A percentile compares a stretch with the other conserved stretches of the same genome.
Evolutionary conservation across 331 rosid species (phyloP).

Genomic region (Ulmus americana): DNA sequence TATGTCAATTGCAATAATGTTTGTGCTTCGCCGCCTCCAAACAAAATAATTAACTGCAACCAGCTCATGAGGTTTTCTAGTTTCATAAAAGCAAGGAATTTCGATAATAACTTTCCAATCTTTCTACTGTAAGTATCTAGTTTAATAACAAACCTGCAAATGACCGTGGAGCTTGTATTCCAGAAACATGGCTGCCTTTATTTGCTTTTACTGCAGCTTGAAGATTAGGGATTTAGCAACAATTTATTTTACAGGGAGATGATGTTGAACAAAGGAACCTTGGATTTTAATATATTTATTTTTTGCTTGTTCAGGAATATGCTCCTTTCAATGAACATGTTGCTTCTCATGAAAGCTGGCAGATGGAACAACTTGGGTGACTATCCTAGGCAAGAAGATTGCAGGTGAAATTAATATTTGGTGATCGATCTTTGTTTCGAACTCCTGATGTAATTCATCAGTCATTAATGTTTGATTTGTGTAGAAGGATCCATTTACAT

Average conservation of each 20-base stretch:
- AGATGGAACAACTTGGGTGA: slow-evolving; percentile 63
- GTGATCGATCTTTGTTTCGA: slow-evolving; percentile 29
- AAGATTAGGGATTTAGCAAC: neutral
- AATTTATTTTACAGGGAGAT: slow-evolving; percentile 10
- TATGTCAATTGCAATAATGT: slow-evolving; percentile 1
- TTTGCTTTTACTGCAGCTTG: neutral
- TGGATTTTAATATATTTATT: neutral
- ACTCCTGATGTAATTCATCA: slow-evolving; percentile 46
- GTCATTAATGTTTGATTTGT: slow-evolving; percentile 44
- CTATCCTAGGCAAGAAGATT: slow-evolving; percentile 45
- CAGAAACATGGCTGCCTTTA: neutral
- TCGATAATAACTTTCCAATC: neutral
- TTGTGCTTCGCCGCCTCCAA: slow-evolving; percentile 5
- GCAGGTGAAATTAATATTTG: slow-evolving; percentile 35
- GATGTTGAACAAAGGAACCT: slow-evolving; percentile 1
- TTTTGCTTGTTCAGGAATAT: slow-evolving; percentile 49
- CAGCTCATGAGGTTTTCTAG: neutral
- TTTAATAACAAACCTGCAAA: neutral
- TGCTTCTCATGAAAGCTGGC: slow-evolving; percentile 83
- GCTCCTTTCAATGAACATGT: slow-evolving; percentile 59
- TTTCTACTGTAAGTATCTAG: slow-evolving; percentile 4
- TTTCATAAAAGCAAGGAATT: neutral
- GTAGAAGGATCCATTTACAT: slow-evolving; percentile 36
- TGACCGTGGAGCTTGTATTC: neutral
- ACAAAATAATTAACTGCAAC: neutral